Percentiles rank a stretch among this genome's conserved stretches.
Conservation (phyloP, 768 basidiomycete genomes). For the Collybiopsis confluens region DNA sequence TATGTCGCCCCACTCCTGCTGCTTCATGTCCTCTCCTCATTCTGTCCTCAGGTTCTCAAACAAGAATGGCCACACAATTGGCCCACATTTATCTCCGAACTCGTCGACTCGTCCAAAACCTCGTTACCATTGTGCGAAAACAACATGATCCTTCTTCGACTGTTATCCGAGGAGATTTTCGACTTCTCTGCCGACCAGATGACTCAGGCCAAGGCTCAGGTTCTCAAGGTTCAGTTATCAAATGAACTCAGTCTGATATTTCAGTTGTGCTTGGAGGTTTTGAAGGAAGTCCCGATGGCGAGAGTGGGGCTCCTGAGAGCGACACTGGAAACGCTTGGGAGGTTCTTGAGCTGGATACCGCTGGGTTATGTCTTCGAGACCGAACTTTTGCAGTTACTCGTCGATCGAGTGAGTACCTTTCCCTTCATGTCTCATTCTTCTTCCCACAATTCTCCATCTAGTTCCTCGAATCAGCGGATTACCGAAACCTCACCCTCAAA, state of each 20-base stretch:
- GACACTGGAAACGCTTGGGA: constrained; percentile 67
- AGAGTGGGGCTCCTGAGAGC: constrained; percentile 69
- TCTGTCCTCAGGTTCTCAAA: constrained; percentile 55
- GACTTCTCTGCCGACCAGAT: constrained; percentile 77
- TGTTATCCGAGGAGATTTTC: constrained; percentile 76
- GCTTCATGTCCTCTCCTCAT: not conserved
- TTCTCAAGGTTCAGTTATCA: constrained; percentile 74
- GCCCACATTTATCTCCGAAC: constrained; percentile 77
- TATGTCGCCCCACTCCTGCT: constrained; percentile 22
- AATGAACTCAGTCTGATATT: constrained; percentile 74
- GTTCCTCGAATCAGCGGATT: constrained; percentile 61
- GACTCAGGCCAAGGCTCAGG: constrained; percentile 75
- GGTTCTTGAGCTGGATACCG: constrained; percentile 81
- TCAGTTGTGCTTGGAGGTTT: constrained; percentile 73
- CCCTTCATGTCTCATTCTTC: not conserved
- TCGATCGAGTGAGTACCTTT: not conserved
- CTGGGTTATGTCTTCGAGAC: not conserved
- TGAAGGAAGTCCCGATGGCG: constrained; percentile 51
- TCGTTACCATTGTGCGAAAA: constrained; percentile 78
- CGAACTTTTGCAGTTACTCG: not conserved
- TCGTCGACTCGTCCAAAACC: constrained; percentile 74
- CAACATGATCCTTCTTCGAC: constrained; percentile 77
- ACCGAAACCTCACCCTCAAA: constrained; percentile 73
- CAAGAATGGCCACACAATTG: constrained; percentile 84
- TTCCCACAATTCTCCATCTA: not conserved